Base-by-base conservation (phyloP, 2,329 filamentous ascomycete genomes). In the Sphaceloma murrayae region DNA sequence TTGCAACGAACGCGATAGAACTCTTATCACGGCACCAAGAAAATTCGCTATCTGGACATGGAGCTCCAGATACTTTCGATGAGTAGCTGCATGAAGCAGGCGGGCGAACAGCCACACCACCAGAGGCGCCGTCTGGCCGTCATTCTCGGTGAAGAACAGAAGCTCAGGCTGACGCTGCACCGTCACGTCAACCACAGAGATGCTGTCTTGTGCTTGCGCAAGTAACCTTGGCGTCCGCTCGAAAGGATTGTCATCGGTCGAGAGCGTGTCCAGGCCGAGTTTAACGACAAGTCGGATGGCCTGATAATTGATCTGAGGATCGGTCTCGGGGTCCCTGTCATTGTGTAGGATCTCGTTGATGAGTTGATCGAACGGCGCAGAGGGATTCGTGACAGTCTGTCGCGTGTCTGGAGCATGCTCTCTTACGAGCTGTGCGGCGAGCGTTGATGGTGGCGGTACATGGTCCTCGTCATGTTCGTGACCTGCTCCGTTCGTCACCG, bases 351-450 rank as follows among this genome's bases (percentile, higher is more conserved):
- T 73, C 52, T 80, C 77, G 50, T 78, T 77, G 18, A 89, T 70
- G 2, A 95, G 72, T 43, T 80, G 77, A 50, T 82, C 79, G 51
- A 95, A 80, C 39, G 85, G 82, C 53, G 80, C 77, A 48, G 49
- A 36, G 2, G 46, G 17, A 29, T 51, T 45, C 22, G 30, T 19
- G 14, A 43, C 34, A 3, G 36, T 3, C n/a, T 44, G 39, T 29
- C 39, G 34, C 6, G 40, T 33, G 49, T 71, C 73, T 42, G 74
- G 71, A 39, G 75, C 75, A 16, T 81, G 78, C 59, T 85, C 85
- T 58, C 85, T 80, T 51, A 91, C 85, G 46, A 95, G 78, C 62
- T 93, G 85, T 9, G 85, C 85, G 43, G 88, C 86, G 56, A 94
- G 73, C 7, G 87, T 93, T 11, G 88, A 94, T 9, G 86, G 82